Evolutionary conservation across 345 rosid genomes (phyloP), one percentile per base, ranked within the genome.

Genomic region (Clausena lansium): DNA sequence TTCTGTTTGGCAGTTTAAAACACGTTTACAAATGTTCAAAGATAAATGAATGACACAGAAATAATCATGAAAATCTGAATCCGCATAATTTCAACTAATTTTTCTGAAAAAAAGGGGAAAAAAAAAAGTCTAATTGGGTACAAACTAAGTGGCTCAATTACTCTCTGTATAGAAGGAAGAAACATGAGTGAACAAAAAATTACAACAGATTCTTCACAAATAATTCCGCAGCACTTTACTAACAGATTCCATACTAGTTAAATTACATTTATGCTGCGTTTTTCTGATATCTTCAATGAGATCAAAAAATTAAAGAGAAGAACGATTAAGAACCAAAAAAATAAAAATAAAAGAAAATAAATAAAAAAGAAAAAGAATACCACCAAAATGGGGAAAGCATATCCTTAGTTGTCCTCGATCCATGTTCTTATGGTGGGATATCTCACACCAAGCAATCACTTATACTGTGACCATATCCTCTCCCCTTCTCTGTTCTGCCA

Each of bases 401-500:
- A 75, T 27, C 81, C 79, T 38, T 66, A 6, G 28, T 10, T 65
- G 63, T 62, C 13, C 25, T 76, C 67, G 58, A n/a, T 65, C 77
- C 55, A 52, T 60, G 33, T 33, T 36, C 36, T 50, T 30, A 30
- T 17, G 74, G 72, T 36, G 77, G 79, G 35, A 47, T 73, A 64
- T 55, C 57, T 62, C 41, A 65, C 59, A 67, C 63, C 2, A 20
- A 76, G 50, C 36, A 66, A 74, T 73, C 63, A 30, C 81, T 84
- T 79, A 90, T 78, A 80, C 84, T 22, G 84, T 83, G 82, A 79
- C 80, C 94, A 89, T 89, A 68, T 86, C 77, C 35, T 88, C 87
- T 39, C 83, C 87, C 38, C 84, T 92, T 83, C 88, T 84, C 72
- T 77, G 85, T 4, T 80, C 90, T 5, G 93, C 97, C 64, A 81